Conservation (phyloP, 2,329 filamentous ascomycete species). For the Leptoxyphium fumago region DNA sequence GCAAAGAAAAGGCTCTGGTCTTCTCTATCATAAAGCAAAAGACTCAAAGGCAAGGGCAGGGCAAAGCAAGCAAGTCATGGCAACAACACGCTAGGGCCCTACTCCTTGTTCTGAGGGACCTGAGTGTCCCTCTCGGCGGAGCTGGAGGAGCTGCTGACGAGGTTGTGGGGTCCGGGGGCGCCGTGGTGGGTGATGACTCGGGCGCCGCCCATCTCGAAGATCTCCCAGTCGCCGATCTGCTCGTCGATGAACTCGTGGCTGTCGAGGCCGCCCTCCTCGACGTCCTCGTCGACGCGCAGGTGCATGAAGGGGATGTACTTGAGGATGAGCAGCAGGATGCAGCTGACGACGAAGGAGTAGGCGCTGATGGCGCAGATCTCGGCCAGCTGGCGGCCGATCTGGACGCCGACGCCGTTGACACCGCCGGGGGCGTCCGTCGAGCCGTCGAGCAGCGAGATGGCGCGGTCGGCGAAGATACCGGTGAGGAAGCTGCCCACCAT, state of each 20-base stretch:
- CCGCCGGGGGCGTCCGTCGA: conserved; percentile 32
- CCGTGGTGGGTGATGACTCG: background rate
- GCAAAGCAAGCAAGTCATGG: background rate
- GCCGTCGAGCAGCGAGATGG: conserved; percentile 36
- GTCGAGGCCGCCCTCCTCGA: conserved; percentile 41
- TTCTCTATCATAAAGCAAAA: background rate
- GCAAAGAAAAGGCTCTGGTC: too few species aligned
- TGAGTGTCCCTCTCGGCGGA: background rate
- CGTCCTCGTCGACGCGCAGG: conserved; percentile 39
- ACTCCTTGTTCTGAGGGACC: background rate
- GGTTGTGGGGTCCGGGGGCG: background rate
- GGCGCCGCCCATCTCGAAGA: conserved; percentile 7
- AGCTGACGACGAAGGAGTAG: conserved; percentile 40
- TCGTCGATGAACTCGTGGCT: conserved; percentile 42
- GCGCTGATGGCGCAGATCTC: conserved; percentile 39
- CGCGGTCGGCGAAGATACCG: conserved; percentile 39
- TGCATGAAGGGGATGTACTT: conserved; percentile 42
- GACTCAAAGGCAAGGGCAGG: background rate
- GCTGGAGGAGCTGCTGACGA: background rate
- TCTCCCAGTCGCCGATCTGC: conserved; percentile 30
- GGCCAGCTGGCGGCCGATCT: conserved; percentile 41
- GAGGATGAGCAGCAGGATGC: conserved; percentile 36
- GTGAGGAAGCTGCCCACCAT: conserved; percentile 44
- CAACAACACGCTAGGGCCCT: background rate
- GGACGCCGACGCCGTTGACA: conserved; percentile 41